phyloP scores from a whole-genome alignment of 805 yeast species.

The Lachancea kluyveri region DNA sequence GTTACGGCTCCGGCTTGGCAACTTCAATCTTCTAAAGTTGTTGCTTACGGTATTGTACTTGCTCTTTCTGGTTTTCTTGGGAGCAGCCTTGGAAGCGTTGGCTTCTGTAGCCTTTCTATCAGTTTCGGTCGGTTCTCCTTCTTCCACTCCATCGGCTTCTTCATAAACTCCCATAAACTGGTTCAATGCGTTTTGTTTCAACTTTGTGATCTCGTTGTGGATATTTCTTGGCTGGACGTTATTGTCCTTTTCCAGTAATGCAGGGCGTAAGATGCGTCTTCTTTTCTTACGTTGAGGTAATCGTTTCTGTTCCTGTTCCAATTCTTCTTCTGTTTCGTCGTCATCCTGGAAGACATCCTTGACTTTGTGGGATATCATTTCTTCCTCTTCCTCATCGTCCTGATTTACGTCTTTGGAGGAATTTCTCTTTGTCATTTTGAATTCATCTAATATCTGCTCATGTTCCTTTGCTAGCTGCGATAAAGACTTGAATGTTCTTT shows the following conservation, averaged over 20 bases:
- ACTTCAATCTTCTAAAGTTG: slow-evolving; percentile 48
- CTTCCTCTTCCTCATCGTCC: slow-evolving; percentile 9
- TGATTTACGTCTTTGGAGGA: slow-evolving; percentile 8
- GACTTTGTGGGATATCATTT: slow-evolving; percentile 4
- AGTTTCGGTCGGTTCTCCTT: slow-evolving; percentile 2
- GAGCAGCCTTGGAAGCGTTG: slow-evolving; percentile 20
- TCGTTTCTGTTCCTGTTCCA: slow-evolving; percentile 2
- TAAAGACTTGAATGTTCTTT: slow-evolving; percentile 20
- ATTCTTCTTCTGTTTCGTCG: slow-evolving; percentile 15
- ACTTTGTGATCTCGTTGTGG: slow-evolving; percentile 19
- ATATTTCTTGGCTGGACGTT: slow-evolving; percentile 12
- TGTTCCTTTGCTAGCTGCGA: slow-evolving; percentile 28
- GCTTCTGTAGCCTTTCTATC: slow-evolving; percentile 8
- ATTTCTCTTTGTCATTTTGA: slow-evolving; percentile 15
- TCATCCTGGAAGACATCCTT: slow-evolving; percentile 11
- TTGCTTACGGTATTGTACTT: slow-evolving; percentile 34
- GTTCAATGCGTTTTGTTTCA: slow-evolving; percentile 21
- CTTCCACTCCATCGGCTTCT: slow-evolving; percentile 5
- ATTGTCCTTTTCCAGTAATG: slow-evolving; percentile 1
- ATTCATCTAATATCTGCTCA: slow-evolving; percentile 23
- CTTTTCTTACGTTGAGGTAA: slow-evolving; percentile 6
- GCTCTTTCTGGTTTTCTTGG: slow-evolving; percentile 17
- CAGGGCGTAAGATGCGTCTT: slow-evolving; percentile 8
- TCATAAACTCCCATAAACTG: slow-evolving; percentile 15
- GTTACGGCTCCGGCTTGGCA: slow-evolving; percentile 41